Evolutionary conservation across 768 basidiomycete genomes (phyloP).

Genomic region (Xanthoconium purpureum): DNA sequence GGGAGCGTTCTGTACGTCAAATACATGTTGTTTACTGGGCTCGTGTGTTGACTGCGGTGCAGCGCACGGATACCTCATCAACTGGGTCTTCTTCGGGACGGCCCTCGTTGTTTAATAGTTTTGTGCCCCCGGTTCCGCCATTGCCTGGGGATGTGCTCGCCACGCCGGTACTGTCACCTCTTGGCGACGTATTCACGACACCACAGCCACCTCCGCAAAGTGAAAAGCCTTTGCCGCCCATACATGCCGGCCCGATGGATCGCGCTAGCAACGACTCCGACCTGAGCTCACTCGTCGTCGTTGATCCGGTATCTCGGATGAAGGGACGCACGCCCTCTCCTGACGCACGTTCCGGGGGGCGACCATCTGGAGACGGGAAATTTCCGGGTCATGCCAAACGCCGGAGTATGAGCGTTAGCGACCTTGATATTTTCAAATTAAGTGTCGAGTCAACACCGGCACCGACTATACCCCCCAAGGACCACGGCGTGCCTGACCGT

Average conservation of each 20-base stretch:
- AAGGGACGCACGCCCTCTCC: slow-evolving; percentile 34
- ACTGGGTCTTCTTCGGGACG: slow-evolving; percentile 24
- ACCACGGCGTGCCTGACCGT: slow-evolving; percentile 21
- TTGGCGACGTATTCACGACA: slow-evolving; percentile 50
- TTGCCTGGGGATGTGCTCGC: slow-evolving; percentile 45
- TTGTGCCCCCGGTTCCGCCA: slow-evolving; percentile 43
- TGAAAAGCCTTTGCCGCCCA: slow-evolving; percentile 66
- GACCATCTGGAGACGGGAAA: slow-evolving; percentile 26
- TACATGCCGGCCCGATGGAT: slow-evolving; percentile 37
- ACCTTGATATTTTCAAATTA: slow-evolving; percentile 53
- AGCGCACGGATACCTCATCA: slow-evolving; percentile 56
- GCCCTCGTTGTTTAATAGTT: slow-evolving; percentile 35
- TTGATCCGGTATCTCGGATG: slow-evolving; percentile 45
- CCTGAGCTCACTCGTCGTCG: slow-evolving; percentile 55
- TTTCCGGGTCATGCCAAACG: slow-evolving; percentile 43
- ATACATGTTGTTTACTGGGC: neutral
- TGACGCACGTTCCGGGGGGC: slow-evolving; percentile 28
- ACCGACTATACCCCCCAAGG: slow-evolving; percentile 37
- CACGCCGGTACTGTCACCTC: slow-evolving; percentile 40
- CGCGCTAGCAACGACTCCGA: slow-evolving; percentile 44
- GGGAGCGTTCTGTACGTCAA: slow-evolving; percentile 64
- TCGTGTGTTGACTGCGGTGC: slow-evolving; percentile 15
- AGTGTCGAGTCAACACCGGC: slow-evolving; percentile 36
- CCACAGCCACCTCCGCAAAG: slow-evolving; percentile 33
- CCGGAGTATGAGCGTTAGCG: slow-evolving; percentile 72